phyloP scores from a whole-genome alignment of 106 monocot species.

The Dendrobium chrysotoxum region DNA sequence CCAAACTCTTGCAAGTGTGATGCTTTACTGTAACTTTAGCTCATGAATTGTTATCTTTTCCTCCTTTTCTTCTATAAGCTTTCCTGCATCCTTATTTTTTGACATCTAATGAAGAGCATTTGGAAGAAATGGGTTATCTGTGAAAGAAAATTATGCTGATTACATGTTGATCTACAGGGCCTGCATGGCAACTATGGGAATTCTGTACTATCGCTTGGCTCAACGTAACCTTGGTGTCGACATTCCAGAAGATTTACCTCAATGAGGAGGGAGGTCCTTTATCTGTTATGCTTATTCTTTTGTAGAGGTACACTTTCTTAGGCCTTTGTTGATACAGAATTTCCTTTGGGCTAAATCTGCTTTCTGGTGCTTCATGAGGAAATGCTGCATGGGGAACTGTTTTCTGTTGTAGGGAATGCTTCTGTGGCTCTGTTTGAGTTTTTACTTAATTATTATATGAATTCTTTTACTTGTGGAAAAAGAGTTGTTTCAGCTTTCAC shows the following conservation, averaged over 20 bases:
- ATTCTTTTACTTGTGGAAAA: not conserved
- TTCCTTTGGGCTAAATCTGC: not conserved
- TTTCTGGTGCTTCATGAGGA: not conserved
- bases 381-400: not conserved
- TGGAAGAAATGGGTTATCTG: not conserved
- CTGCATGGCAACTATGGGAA: constrained; percentile 94
- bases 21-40: not conserved
- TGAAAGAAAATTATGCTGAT: not conserved
- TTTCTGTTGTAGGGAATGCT: not conserved
- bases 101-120: not conserved
- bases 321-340: not conserved
- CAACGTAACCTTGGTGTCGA: constrained; percentile 57
- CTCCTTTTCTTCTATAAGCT: not conserved
- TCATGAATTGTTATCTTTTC: not conserved
- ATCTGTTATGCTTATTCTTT: not conserved
- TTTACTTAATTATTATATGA: not conserved
- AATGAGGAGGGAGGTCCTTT: constrained; percentile 23
- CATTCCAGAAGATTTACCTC: constrained; percentile 53
- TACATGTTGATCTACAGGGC: constrained; percentile 37
- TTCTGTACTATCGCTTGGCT: constrained; percentile 80
- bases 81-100: not conserved
- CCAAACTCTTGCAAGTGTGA: not conserved
- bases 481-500: not conserved
- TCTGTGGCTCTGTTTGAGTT: not conserved
- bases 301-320: constrained; percentile 2